Base-by-base conservation (phyloP, 495 filamentous ascomycete genomes). In the Annulohypoxylon maeteangense region DNA sequence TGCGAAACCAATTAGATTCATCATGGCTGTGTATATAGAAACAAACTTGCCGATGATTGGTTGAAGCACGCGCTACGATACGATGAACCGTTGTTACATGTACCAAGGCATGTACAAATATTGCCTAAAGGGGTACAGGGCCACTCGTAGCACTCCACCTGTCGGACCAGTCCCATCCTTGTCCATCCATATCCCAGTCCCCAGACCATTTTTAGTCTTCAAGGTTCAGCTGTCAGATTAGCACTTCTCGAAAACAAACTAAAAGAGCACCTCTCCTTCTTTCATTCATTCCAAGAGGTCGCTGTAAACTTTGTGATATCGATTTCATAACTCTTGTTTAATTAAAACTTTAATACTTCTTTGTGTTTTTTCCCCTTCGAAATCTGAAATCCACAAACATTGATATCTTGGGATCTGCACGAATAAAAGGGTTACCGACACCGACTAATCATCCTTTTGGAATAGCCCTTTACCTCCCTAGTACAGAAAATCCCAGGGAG, bases 251-350 rank as follows among this genome's bases (percentile, higher is more conserved):
- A 62, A 40, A 64, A 31, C 50, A 62, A 64, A 55, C 45, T 40
- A 42, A 61, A 54, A 63, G 32, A 67, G 53, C 14, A n/a, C n/a
- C 27, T 63, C 40, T 63, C 34, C 48, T 58, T 62, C 36, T 40
- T 66, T 32, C 29, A 53, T 23, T 51, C 47, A 23, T 51, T 53
- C 36, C 36, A 14, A 40, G 36, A 40, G 14, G 36, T 40, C 42
- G 25, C 47, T 59, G 38, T 48, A 22, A 56, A 40, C 38, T 27
- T 57, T 47, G 78, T 79, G 12, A 86, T 82, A 44, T 62, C 8
- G 14, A 62, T 32, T 62, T 51, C 40, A 18, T 38, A 18, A 74
- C 86, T 68, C 25, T 3, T 12, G 31, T 16, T 48, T 53, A 47
- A 47, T 12, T 40, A 50, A 23, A 56, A 61, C 34, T 61, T 65